Base-by-base conservation (phyloP, 2,329 filamentous ascomycete genomes). In the Pseudocercospora fuligena region DNA sequence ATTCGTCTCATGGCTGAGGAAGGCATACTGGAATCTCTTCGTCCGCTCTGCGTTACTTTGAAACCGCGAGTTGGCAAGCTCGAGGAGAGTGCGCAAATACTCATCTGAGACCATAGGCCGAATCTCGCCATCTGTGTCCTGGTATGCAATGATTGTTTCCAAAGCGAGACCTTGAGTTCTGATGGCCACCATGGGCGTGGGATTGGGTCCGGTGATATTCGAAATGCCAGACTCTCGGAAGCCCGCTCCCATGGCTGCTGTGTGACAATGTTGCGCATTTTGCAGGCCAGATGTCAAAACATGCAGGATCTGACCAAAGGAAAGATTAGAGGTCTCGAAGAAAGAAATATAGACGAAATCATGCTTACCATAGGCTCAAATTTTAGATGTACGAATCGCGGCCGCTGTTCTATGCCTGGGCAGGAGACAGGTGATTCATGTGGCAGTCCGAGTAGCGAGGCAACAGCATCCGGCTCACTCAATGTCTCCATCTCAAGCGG, bases 341-440 rank as follows among this genome's bases (percentile, higher is more conserved):
- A 47, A 19, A 53, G 43, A 29, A 11, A 25, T n/a, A 23, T 11
- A 6, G 36, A 58, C 33, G 56, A 19, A 40, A 58, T 58, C 31
- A 12, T 43, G 31, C 88, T 77, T 85, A 97, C 94, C 93, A 97
- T 93, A 4, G 94, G 93, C 78, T 97, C 94, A 76, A 96, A 97
- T 79, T 97, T 95, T 81, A 97, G 92, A 79, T 94, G 92, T 60
- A 97, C 83, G 68, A 84, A 82, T 64, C 83, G 67, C 27, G 68
- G 64, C 5, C 58, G 56, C 12, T 61, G 27, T 12, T 66, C 54
- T 47, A 58, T 5, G 2, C 66, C 43, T n/a, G 63, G 64, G 33
- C 61, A 31, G 6, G 61, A 53, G 3, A 36, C 49, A 16, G 47
- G 21, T 19, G 46, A 16, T 14, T 36, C 61, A 33, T 54, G n/a